Conservation (phyloP, 768 basidiomycete genomes). For the Boletus subparvulus region DNA sequence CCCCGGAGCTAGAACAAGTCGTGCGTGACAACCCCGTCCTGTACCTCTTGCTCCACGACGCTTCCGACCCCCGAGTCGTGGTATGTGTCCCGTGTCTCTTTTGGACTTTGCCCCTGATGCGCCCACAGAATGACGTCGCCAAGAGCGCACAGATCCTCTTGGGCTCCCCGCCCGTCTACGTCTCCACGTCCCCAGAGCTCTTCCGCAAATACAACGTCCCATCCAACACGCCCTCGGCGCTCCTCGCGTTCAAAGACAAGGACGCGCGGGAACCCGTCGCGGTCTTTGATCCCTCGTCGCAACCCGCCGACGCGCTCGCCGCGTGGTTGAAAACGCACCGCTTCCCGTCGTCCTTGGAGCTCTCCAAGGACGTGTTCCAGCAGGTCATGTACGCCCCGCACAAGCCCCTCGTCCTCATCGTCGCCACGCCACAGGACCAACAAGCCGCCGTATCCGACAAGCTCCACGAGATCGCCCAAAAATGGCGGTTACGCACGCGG, state of each 20-base stretch:
- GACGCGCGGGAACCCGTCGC: conserved; percentile 48
- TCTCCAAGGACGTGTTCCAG: conserved; percentile 78
- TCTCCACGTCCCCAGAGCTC: conserved; percentile 36
- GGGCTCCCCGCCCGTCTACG: conserved; percentile 49
- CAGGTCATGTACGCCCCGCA: conserved; percentile 81
- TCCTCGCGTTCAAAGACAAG: conserved; percentile 68
- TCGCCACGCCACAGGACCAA: conserved; percentile 42
- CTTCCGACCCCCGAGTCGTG: conserved; percentile 30
- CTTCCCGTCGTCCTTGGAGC: conserved; percentile 70
- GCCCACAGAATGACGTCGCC: conserved; percentile 48
- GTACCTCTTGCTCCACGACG: conserved; percentile 53
- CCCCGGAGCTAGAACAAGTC: conserved; percentile 2
- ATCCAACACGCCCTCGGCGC: conserved; percentile 48
- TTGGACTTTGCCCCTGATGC: background rate
- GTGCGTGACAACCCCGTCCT: conserved; percentile 17
- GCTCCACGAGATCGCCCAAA: conserved; percentile 51
- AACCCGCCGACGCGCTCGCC: conserved; percentile 24
- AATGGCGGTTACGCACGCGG: conserved; percentile 48
- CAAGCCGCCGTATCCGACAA: conserved; percentile 45
- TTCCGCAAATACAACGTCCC: conserved; percentile 38
- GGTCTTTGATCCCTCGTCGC: conserved; percentile 31
- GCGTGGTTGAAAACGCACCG: conserved; percentile 68
- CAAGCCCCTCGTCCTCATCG: conserved; percentile 76
- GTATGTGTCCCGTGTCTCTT: conserved; percentile 24
- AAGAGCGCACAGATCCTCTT: conserved; percentile 53